Conservation (phyloP, 345 rosid species). For the Corchorus capsularis region DNA sequence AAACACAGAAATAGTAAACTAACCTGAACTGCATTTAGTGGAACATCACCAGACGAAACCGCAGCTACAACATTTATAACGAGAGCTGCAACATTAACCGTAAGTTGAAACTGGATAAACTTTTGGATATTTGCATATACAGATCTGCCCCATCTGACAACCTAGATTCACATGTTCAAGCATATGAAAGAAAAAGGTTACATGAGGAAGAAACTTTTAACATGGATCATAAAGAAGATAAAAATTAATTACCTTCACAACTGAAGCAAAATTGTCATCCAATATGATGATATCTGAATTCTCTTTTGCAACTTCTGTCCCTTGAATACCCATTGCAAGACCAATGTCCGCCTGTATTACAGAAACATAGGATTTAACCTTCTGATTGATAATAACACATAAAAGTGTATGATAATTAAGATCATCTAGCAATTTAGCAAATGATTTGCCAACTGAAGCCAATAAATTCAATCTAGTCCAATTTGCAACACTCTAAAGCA, state of each 20-base stretch:
- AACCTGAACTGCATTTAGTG: conserved; percentile 97
- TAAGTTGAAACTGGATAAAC: conserved; percentile 97
- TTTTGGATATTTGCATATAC: conserved; percentile 99
- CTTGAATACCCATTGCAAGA: conserved; percentile 97
- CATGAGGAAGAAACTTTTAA: background rate
- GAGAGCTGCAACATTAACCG: conserved; percentile 95
- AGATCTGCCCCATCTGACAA: conserved; percentile 98
- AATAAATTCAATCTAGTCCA: conserved; percentile 6
- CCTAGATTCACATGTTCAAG: conserved; percentile 43
- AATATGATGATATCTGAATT: conserved; percentile 94
- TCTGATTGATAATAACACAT: background rate
- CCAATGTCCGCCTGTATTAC: conserved; percentile 91
- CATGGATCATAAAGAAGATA: background rate
- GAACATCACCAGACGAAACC: conserved; percentile 90
- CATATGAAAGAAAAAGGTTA: background rate
- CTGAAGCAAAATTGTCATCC: conserved; percentile 93
- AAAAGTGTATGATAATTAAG: background rate
- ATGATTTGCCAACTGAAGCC: background rate
- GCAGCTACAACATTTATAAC: conserved; percentile 95
- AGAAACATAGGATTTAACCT: conserved; percentile 10
- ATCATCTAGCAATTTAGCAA: background rate
- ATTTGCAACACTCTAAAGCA: background rate
- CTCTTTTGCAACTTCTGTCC: conserved; percentile 99
- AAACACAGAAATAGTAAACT: background rate
- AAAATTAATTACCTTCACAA: conserved; percentile 68